These are phyloP conservation scores for Cephaloascus fragrans DNA, from an alignment of 805 yeast genomes.

Conservation along the genomic window DNA sequence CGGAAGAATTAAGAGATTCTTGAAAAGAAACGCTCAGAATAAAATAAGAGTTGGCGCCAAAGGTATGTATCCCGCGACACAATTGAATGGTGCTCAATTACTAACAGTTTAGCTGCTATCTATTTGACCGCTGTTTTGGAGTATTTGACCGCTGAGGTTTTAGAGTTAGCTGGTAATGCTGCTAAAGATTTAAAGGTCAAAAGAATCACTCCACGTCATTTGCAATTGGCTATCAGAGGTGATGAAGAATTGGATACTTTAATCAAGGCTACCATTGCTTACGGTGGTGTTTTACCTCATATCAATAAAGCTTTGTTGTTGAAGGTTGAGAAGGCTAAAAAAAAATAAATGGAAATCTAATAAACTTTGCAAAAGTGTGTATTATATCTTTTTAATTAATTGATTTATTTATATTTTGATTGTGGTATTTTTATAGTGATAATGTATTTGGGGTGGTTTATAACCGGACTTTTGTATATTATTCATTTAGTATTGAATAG, in stretches of 20 bases:
- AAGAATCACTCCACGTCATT: conserved; percentile 96
- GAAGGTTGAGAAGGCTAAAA: conserved; percentile 59
- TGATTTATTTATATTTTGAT: neutral
- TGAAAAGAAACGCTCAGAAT: conserved; percentile 85
- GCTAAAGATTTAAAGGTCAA: conserved; percentile 92
- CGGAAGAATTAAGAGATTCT: conserved; percentile 95
- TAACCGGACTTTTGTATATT: neutral
- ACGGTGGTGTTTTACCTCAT: conserved; percentile 97
- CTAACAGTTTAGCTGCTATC: conserved; percentile 54
- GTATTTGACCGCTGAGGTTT: conserved; percentile 92
- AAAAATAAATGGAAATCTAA: conserved; percentile 4
- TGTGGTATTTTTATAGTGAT: neutral
- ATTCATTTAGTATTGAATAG: neutral
- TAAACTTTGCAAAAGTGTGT: neutral
- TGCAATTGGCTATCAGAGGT: conserved; percentile 94
- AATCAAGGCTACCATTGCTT: conserved; percentile 92
- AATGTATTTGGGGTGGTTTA: neutral
- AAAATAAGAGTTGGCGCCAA: conserved; percentile 71
- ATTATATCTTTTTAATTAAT: neutral
- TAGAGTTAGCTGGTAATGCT: conserved; percentile 97
- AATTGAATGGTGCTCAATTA: neutral
- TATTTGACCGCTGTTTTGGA: conserved; percentile 93
- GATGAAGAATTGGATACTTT: conserved; percentile 95
- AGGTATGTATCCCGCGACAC: conserved; percentile 8
- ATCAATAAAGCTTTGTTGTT: conserved; percentile 74